Percentiles rank a stretch among this genome's conserved stretches.
These are phyloP conservation scores for Leccinum ochraceum DNA, from an alignment of 768 basidiomycete species.

Conservation along the genomic window DNA sequence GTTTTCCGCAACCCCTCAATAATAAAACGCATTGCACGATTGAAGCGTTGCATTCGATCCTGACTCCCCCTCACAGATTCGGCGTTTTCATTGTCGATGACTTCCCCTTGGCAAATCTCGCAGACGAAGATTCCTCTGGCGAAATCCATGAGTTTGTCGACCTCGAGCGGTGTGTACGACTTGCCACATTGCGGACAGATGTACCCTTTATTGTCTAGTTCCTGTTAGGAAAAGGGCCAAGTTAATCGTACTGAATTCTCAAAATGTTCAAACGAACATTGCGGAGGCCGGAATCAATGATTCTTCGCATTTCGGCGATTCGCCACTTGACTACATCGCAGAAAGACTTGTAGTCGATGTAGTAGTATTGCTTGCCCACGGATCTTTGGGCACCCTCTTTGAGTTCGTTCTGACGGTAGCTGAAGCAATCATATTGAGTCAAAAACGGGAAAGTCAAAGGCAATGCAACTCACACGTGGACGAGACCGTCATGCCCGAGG, in stretches of 20 bases:
- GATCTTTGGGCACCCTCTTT: conserved; percentile 88
- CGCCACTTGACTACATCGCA: conserved; percentile 99
- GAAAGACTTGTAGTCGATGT: conserved; percentile 93
- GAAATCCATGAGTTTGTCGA: conserved; percentile 80
- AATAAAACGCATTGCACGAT: conserved; percentile 85
- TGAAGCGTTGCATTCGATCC: conserved; percentile 95
- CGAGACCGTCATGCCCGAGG: conserved; percentile 73
- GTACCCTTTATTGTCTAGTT: conserved; percentile 97
- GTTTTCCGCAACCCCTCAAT: conserved; percentile 86
- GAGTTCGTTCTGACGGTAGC: conserved; percentile 82
- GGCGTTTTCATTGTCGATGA: conserved; percentile 89
- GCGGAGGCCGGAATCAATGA: conserved; percentile 86
- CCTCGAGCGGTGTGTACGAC: conserved; percentile 84
- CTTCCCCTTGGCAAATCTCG: conserved; percentile 84
- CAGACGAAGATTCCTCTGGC: conserved; percentile 68
- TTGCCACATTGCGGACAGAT: conserved; percentile 88
- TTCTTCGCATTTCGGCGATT: conserved; percentile 86
- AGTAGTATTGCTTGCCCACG: conserved; percentile 91
- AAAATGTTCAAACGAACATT: conserved; percentile 55
- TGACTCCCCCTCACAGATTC: conserved; percentile 83
- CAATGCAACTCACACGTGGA: conserved; percentile 62
- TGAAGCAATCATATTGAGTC: conserved; percentile 31
- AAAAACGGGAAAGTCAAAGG: conserved; percentile 3
- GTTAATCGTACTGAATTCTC: neutral
- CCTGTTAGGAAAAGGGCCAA: conserved; percentile 45